Conservation (phyloP, 2,329 filamentous ascomycete genomes). For the Arthrobotrys sphaeroides region DNA sequence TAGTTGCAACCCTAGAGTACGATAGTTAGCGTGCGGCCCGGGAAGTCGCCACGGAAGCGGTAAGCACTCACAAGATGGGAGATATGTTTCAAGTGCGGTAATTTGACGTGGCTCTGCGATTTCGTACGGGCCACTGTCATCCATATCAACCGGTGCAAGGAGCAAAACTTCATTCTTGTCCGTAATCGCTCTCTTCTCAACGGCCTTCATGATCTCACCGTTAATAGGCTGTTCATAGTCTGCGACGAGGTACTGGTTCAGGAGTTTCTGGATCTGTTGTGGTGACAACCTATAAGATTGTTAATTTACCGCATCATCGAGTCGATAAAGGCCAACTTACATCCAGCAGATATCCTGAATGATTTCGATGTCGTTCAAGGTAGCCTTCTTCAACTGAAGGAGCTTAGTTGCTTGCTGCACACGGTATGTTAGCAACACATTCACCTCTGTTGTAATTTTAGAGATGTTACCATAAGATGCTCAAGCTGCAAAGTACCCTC, state of each 20-base stretch:
- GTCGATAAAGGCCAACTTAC: conserved; percentile 66
- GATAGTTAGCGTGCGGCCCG: not conserved
- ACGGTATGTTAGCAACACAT: conserved; percentile 34
- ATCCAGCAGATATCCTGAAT: conserved; percentile 99
- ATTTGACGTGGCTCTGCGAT: conserved; percentile 97
- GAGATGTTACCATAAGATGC: conserved; percentile 84
- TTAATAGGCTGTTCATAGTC: conserved; percentile 99
- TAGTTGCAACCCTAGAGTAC: conserved; percentile 53
- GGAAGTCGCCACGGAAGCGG: conserved; percentile 71
- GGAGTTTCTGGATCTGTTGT: conserved; percentile 97
- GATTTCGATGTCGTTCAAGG: conserved; percentile 98
- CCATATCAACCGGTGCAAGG: conserved; percentile 95
- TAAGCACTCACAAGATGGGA: conserved; percentile 93
- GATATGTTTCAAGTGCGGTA: conserved; percentile 96
- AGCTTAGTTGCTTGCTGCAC: conserved; percentile 93
- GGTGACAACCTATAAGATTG: conserved; percentile 77
- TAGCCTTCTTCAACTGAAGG: conserved; percentile 97
- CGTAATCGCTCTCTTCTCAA: conserved; percentile 86
- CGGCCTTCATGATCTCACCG: conserved; percentile 99
- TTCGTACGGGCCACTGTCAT: conserved; percentile 97
- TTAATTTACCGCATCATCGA: not conserved
- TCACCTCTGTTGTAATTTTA: conserved; percentile 45
- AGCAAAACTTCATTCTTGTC: conserved; percentile 92
- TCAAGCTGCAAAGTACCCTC: conserved; percentile 96
- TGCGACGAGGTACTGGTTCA: conserved; percentile 98